Evolutionary conservation across 257 asterid genomes (phyloP).

Genomic region (Jacaranda copaia): DNA sequence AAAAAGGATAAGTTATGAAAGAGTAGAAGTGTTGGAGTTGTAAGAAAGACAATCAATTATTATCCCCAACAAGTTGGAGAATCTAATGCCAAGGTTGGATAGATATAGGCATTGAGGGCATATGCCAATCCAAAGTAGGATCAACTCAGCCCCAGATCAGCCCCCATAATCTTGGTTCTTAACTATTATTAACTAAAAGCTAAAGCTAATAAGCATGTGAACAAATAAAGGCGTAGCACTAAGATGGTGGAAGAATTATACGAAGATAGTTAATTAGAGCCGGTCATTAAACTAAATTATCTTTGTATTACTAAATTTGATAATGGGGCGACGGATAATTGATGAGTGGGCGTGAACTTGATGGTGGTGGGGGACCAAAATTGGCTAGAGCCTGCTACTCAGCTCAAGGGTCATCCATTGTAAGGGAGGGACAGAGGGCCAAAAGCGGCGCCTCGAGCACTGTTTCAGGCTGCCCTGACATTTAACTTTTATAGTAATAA

Average conservation of each 20-base stretch:
- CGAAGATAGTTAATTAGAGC: conserved; percentile 30
- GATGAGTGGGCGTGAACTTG: conserved; percentile 9
- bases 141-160: conserved; percentile 26
- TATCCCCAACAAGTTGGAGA: conserved; percentile 37
- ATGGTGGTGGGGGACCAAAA: conserved; percentile 27
- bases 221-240: conserved; percentile 40
- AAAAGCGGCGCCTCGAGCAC: conserved; percentile 38
- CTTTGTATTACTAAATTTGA: conserved; percentile 11
- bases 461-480: background rate
- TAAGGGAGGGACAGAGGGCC: conserved; percentile 11
- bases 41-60: conserved; percentile 33
- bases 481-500: background rate
- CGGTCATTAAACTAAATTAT: conserved; percentile 40
- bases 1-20: conserved; percentile 15
- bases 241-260: conserved; percentile 35
- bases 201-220: conserved; percentile 40
- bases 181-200: conserved; percentile 18
- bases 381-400: conserved; percentile 10
- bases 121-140: conserved; percentile 36
- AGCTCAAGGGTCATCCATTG: conserved; percentile 19
- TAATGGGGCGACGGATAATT: background rate
- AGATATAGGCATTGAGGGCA: conserved; percentile 5
- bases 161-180: conserved; percentile 19
- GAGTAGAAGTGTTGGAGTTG: conserved; percentile 25
- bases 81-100: conserved; percentile 33